These are phyloP conservation scores for Paecilomyces fulvus DNA, from an alignment of 2,329 filamentous ascomycete genomes.

Conservation along the genomic window DNA sequence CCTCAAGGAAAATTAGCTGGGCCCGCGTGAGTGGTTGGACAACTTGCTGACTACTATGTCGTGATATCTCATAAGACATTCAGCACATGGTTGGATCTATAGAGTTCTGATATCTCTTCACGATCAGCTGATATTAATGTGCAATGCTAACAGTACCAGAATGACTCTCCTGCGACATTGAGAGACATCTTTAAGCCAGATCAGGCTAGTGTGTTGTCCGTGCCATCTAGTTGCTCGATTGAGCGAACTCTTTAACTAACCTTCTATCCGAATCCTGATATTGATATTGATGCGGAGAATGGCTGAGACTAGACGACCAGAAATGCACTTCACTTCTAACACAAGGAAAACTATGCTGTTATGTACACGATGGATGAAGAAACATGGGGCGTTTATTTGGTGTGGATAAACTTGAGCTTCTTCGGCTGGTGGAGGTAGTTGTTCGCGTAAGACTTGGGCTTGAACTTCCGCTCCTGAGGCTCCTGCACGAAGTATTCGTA, in stretches of 20 bases:
- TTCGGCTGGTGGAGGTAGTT: slow-evolving; percentile 81
- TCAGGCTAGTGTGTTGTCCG: not conserved
- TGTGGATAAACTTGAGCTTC: slow-evolving; percentile 80
- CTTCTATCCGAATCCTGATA: not conserved
- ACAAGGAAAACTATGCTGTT: slow-evolving; percentile 17
- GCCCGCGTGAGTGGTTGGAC: not conserved
- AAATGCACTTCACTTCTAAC: not conserved
- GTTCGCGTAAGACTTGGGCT: slow-evolving; percentile 91
- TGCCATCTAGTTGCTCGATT: not conserved
- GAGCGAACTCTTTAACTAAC: not conserved
- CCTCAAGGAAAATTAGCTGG: not conserved
- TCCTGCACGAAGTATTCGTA: slow-evolving; percentile 99
- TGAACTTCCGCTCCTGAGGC: slow-evolving; percentile 76
- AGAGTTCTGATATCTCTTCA: not conserved
- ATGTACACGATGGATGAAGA: slow-evolving; percentile 29
- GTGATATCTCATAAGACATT: not conserved
- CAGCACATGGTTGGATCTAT: not conserved
- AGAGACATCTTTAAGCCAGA: not conserved
- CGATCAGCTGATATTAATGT: not conserved
- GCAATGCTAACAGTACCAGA: not conserved
- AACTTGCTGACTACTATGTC: not conserved
- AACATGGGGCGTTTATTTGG: slow-evolving; percentile 51
- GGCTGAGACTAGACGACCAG: not conserved
- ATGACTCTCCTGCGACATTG: not conserved
- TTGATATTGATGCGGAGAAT: not conserved